These are phyloP conservation scores for Aspergillus pseudonomiae DNA, from an alignment of 2,329 filamentous ascomycete genomes.

Conservation along the genomic window DNA sequence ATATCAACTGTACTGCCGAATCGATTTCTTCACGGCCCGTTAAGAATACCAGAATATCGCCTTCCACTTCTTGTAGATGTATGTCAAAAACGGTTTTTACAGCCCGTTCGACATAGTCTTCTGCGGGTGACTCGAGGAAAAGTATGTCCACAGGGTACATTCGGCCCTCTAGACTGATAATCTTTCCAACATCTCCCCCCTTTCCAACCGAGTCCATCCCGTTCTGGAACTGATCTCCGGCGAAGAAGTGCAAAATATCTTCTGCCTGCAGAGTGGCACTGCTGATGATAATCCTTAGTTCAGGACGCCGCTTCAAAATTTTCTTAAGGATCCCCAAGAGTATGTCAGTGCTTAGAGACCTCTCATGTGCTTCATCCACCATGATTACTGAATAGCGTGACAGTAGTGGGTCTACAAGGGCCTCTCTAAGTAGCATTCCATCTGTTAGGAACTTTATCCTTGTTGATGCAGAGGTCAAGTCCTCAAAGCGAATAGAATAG, in stretches of 20 bases:
- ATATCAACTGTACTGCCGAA: conserved; percentile 73
- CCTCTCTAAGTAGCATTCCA: conserved; percentile 86
- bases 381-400: conserved; percentile 94
- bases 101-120: conserved; percentile 84
- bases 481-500: conserved; percentile 90
- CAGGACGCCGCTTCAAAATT: conserved; percentile 75
- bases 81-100: conserved; percentile 86
- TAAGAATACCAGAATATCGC: conserved; percentile 88
- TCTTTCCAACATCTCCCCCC: conserved; percentile 57
- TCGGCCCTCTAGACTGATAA: conserved; percentile 84
- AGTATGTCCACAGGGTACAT: conserved; percentile 87
- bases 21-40: conserved; percentile 95
- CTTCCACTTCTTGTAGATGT: conserved; percentile 75
- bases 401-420: conserved; percentile 86
- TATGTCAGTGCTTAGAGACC: conserved; percentile 89
- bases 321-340: conserved; percentile 90
- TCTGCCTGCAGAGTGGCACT: conserved; percentile 93
- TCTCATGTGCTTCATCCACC: conserved; percentile 96
- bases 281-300: conserved; percentile 85
- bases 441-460: conserved; percentile 95
- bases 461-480: conserved; percentile 82
- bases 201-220: conserved; percentile 36
- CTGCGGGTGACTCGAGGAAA: conserved; percentile 74
- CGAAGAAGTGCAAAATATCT: conserved; percentile 80
- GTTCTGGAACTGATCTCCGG: conserved; percentile 45